These are phyloP conservation scores for Vitis cinerea DNA, from an alignment of 164 flowering plant genomes.

Conservation along the genomic window DNA sequence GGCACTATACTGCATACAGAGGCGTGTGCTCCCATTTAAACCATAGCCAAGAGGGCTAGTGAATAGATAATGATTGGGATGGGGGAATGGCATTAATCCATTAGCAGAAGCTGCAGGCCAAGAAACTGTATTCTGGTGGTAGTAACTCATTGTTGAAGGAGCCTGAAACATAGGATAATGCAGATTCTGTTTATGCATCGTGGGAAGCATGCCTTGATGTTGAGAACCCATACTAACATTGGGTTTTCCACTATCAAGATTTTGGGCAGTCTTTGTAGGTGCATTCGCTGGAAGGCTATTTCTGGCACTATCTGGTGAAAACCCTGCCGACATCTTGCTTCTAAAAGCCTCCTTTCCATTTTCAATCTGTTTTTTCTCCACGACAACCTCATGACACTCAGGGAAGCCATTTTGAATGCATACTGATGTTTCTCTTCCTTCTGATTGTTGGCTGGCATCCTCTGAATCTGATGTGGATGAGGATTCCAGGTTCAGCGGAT, in stretches of 20 bases:
- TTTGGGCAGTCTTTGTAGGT: slow-evolving; percentile 20
- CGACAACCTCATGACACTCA: slow-evolving; percentile 25
- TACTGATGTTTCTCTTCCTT: slow-evolving; percentile 46
- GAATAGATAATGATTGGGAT: slow-evolving; percentile 54
- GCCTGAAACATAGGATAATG: slow-evolving; percentile 63
- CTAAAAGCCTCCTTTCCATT: slow-evolving; percentile 25
- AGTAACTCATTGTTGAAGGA: slow-evolving; percentile 67
- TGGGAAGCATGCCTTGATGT: slow-evolving; percentile 37
- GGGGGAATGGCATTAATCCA: slow-evolving; percentile 66
- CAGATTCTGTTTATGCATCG: slow-evolving; percentile 48
- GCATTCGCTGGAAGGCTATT: slow-evolving; percentile 12
- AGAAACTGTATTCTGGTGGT: slow-evolving; percentile 68
- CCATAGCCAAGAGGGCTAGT: slow-evolving; percentile 62
- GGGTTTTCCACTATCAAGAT: slow-evolving; percentile 31
- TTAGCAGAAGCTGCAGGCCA: slow-evolving; percentile 69
- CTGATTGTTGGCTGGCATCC: slow-evolving; percentile 64
- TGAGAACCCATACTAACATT: slow-evolving; percentile 33
- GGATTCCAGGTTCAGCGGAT: slow-evolving; percentile 58
- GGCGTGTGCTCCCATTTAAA: slow-evolving; percentile 52
- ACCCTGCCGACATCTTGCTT: slow-evolving; percentile 15
- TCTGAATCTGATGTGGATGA: slow-evolving; percentile 80
- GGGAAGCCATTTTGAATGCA: slow-evolving; percentile 28
- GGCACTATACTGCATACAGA: slow-evolving; percentile 66
- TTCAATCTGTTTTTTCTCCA: slow-evolving; percentile 26
- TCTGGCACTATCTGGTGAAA: slow-evolving; percentile 20